A percentile compares a stretch with the other conserved stretches of the same genome.
These are phyloP conservation scores for Mucor piriformis DNA, from an alignment of 371 early-diverging fungal genomes.

Conservation along the genomic window DNA sequence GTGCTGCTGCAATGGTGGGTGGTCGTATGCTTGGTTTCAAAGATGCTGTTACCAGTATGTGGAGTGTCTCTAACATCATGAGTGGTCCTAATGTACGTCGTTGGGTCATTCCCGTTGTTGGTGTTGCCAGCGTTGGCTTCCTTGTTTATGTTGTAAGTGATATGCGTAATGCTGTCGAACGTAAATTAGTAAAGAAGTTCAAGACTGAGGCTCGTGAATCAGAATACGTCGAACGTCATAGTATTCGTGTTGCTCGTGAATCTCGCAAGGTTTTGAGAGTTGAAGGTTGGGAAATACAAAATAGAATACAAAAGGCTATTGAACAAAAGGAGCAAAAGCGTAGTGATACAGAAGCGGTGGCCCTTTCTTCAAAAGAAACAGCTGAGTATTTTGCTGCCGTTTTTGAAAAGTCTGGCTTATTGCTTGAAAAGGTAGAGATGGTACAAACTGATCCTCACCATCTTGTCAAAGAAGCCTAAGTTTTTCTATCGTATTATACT, in stretches of 20 bases:
- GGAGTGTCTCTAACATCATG: constrained; percentile 42
- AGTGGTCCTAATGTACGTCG: constrained; percentile 44
- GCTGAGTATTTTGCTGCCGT: constrained; percentile 69
- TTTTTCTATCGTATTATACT: background rate
- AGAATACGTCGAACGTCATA: constrained; percentile 70
- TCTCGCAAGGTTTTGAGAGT: constrained; percentile 76
- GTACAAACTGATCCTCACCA: constrained; percentile 31
- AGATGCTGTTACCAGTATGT: constrained; percentile 46
- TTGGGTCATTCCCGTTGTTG: constrained; percentile 44
- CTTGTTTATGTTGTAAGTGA: constrained; percentile 82
- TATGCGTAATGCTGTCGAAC: constrained; percentile 80
- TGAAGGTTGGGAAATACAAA: constrained; percentile 87
- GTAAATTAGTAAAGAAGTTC: constrained; percentile 80
- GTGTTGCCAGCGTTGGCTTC: constrained; percentile 71
- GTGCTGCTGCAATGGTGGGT: constrained; percentile 50
- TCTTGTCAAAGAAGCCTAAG: constrained; percentile 6
- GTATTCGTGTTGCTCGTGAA: constrained; percentile 73
- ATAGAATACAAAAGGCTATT: constrained; percentile 78
- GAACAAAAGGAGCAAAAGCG: constrained; percentile 75
- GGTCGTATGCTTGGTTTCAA: constrained; percentile 53
- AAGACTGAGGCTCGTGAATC: constrained; percentile 67
- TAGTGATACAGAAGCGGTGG: constrained; percentile 58
- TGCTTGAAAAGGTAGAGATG: constrained; percentile 45
- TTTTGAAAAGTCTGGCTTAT: constrained; percentile 45
- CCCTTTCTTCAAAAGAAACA: constrained; percentile 65